Base-by-base conservation (phyloP, 768 basidiomycete genomes). In the Amanita molliuscula region DNA sequence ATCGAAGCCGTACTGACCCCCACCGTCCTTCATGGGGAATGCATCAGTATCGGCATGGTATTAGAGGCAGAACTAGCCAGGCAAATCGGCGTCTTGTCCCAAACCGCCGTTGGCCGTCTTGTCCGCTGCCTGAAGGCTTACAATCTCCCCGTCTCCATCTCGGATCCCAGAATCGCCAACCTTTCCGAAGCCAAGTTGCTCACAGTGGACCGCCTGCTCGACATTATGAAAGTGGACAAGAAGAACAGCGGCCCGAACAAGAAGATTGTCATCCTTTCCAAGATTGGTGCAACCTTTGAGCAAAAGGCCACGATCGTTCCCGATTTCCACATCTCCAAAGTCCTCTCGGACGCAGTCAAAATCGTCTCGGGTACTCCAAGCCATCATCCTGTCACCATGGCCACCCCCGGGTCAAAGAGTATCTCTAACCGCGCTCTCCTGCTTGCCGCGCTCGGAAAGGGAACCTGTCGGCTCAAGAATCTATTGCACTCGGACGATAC, bases 401-500 rank as follows among this genome's bases (percentile, higher is more conserved):
- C 88, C 11, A 97, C 96, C 0, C 96, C 96, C 0, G 95, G 96
- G 9, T 91, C 88, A 21, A 98, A 99, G 71, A 93, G 88, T 61
- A 87, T 99, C 57, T 96, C 92, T 0, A 98, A 98, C 63, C 82
- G 95, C 28, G 92, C 89, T 0, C 72, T 99, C 35, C 84, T 98
- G 1, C 79, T 99, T 25, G 95, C 96, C 7, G 93, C 95, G 1
- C 79, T 99, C 11, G 92, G 81, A 0, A 79, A 77, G 41, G 96
- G 95, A 1, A 89, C 84, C 0, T 96, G 94, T 66, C 75, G 84
- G 54, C 68, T 99, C 50, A 84, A 73, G 65, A 99, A 99, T 58
- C 68, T 99, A 4, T 72, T 99, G 31, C 95, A 98, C 62, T 96
- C 93, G 3, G 95, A 98, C 59, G 95, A 99, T 62, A 99, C 96